A percentile compares a stretch with the other conserved stretches of the same genome.
Conservation (phyloP, 1,284 basidiomycete genomes). For the Pseudozyma tsukubaensis region DNA sequence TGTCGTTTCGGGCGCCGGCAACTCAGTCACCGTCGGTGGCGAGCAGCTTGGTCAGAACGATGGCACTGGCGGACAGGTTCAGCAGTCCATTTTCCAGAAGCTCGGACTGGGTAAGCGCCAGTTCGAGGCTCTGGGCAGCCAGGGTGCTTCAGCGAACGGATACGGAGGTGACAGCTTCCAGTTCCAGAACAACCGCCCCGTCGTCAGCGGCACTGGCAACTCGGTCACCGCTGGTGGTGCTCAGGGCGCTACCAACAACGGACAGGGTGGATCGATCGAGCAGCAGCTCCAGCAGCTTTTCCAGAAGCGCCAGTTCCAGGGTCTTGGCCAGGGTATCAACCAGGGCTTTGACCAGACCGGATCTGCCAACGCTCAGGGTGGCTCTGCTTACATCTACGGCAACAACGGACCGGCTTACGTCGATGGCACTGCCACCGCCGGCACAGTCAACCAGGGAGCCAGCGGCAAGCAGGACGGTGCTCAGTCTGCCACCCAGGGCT, state of each 20-base stretch:
- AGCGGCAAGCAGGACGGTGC: constrained; percentile 40
- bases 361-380: constrained; percentile 33
- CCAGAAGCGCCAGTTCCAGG: constrained; percentile 31
- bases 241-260: constrained; percentile 32
- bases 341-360: constrained; percentile 35
- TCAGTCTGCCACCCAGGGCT: constrained; percentile 34
- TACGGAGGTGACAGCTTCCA: constrained; percentile 22
- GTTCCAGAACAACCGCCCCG: constrained; percentile 37
- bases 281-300: constrained; percentile 32
- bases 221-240: constrained; percentile 29
- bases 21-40: constrained; percentile 33
- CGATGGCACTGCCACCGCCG: constrained; percentile 23
- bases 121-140: constrained; percentile 19
- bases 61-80: constrained; percentile 20
- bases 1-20: constrained; percentile 27
- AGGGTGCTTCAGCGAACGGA: constrained; percentile 26
- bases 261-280: constrained; percentile 28
- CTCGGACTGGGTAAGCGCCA: constrained; percentile 26
- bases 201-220: constrained; percentile 30
- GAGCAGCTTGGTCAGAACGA: constrained; percentile 27
- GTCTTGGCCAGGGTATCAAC: constrained; percentile 33
- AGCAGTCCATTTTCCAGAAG: constrained; percentile 23
- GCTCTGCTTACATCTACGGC: constrained; percentile 31
- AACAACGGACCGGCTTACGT: constrained; percentile 25
- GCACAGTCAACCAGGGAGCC: constrained; percentile 28